Conservation (phyloP, 345 rosid genomes). For the Rhodomyrtus tomentosa region DNA sequence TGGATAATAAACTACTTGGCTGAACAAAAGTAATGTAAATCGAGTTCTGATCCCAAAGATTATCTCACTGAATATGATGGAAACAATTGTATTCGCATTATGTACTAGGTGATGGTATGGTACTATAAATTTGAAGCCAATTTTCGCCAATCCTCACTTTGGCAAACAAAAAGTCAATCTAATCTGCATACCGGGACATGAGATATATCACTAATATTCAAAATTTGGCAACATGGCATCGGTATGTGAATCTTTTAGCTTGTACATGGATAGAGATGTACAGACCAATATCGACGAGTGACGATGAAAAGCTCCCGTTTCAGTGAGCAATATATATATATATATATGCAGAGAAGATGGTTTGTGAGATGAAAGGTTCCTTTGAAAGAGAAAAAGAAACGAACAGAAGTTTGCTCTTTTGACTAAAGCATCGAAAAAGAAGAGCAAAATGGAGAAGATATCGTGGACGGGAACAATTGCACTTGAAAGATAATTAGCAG, state of each 20-base stretch:
- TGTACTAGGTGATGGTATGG: background rate
- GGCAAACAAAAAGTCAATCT: background rate
- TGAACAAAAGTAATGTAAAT: background rate
- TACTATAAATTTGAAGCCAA: background rate
- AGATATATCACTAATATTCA: background rate
- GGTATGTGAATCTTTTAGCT: background rate
- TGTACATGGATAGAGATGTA: background rate
- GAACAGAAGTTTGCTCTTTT: background rate
- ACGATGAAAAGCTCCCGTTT: background rate
- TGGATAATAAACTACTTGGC: background rate
- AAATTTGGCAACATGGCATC: background rate
- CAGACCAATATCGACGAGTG: rapidly evolving
- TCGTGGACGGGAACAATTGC: background rate
- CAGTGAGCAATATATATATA: no score
- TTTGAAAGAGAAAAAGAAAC: background rate
- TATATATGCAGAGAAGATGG: no score
- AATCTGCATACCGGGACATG: background rate
- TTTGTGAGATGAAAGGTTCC: no score
- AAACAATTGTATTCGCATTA: background rate
- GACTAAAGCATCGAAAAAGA: background rate
- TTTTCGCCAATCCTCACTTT: background rate
- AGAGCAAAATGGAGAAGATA: background rate
- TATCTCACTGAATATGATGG: background rate
- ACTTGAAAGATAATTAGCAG: background rate
- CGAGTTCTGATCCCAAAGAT: background rate